These are phyloP conservation scores for Ophiognomonia clavigignenti-juglandacearum DNA, from an alignment of 2,329 filamentous ascomycete genomes.

Conservation along the genomic window DNA sequence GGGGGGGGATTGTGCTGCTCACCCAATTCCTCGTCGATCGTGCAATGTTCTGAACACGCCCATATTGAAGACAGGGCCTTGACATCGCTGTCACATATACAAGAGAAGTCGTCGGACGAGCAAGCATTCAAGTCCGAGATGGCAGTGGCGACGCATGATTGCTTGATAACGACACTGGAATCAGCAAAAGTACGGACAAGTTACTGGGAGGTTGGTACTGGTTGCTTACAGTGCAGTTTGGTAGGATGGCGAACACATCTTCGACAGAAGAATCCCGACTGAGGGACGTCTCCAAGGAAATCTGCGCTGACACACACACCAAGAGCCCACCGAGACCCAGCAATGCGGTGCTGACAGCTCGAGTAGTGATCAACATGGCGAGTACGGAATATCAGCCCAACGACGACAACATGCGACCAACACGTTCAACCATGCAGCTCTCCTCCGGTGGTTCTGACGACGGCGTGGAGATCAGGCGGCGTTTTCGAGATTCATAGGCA, in stretches of 20 bases:
- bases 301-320: background rate
- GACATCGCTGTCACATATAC: slow-evolving; percentile 1
- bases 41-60: slow-evolving; percentile 1
- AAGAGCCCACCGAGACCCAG: slow-evolving; percentile 7
- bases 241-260: background rate
- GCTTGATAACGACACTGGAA: background rate
- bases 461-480: too few species aligned
- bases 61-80: background rate
- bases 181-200: background rate
- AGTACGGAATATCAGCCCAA: too few species aligned
- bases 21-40: slow-evolving; percentile 5
- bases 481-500: too few species aligned
- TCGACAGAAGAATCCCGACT: background rate
- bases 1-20: background rate
- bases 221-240: slow-evolving; percentile 10
- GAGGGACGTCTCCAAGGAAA: background rate
- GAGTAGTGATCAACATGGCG: too few species aligned
- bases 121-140: slow-evolving; percentile 7
- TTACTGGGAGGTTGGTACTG: too few species aligned
- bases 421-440: too few species aligned
- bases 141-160: slow-evolving; percentile 9
- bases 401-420: too few species aligned
- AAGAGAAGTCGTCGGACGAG: slow-evolving; percentile 9
- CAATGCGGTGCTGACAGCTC: too few species aligned
- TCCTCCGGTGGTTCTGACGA: too few species aligned